These are phyloP conservation scores for Ophiostoma perfectum DNA, from an alignment of 2,329 filamentous ascomycete genomes.

Conservation along the genomic window DNA sequence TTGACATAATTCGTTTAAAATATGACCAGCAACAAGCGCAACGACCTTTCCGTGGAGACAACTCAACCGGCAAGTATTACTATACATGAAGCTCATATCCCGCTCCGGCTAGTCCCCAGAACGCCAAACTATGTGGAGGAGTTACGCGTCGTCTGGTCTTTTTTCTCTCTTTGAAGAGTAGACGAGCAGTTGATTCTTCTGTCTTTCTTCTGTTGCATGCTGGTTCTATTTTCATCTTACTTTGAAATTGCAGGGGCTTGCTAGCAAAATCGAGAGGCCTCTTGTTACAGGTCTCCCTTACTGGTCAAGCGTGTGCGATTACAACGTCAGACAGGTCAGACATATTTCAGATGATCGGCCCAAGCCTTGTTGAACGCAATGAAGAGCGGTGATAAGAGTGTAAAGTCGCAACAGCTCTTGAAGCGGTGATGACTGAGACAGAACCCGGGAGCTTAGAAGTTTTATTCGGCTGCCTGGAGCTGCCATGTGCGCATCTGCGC, in stretches of 20 bases:
- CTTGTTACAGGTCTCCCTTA: slow-evolving; percentile 1
- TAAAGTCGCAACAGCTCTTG: too few species aligned
- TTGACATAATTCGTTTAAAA: not conserved
- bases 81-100: not conserved
- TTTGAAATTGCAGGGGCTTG: not conserved
- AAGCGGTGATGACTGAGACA: too few species aligned
- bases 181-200: not conserved
- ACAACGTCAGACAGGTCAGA: not conserved
- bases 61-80: too few species aligned
- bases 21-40: not conserved
- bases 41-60: too few species aligned
- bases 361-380: too few species aligned
- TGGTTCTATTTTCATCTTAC: not conserved
- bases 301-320: not conserved
- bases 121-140: slow-evolving; percentile 17
- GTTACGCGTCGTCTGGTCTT: slow-evolving; percentile 18
- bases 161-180: not conserved
- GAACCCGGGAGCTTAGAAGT: not conserved
- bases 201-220: not conserved
- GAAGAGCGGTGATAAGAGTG: too few species aligned
- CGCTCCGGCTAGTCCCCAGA: slow-evolving; percentile 22
- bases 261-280: not conserved
- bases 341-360: not conserved
- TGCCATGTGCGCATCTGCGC: not conserved
- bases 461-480: slow-evolving; percentile 15